These are phyloP conservation scores for Neurospora sp. DNA, from an alignment of 495 filamentous ascomycete species.

Conservation along the genomic window DNA sequence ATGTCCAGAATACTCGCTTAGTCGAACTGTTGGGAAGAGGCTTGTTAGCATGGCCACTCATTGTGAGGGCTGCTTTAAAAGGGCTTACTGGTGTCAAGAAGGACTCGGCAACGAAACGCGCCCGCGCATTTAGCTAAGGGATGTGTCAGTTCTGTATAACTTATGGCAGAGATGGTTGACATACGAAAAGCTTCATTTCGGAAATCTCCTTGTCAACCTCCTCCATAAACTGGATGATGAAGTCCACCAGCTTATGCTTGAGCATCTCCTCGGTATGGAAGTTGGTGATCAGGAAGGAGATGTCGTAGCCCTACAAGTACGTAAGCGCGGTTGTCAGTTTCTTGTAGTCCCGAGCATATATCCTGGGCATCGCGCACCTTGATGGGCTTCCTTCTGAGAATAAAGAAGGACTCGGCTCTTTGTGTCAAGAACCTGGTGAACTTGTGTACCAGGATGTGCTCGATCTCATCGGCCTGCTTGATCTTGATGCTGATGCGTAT, in stretches of 20 bases:
- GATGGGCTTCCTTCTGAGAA: conserved; percentile 86
- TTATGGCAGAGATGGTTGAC: not conserved
- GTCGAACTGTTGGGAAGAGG: conserved; percentile 15
- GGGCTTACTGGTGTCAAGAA: conserved; percentile 87
- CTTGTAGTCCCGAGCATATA: not conserved
- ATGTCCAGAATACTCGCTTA: conserved; percentile 5
- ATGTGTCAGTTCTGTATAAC: conserved; percentile 13
- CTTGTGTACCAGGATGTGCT: conserved; percentile 94
- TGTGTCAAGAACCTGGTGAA: conserved; percentile 95
- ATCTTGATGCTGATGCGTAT: conserved; percentile 91
- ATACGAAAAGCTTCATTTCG: conserved; percentile 98
- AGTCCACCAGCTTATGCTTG: conserved; percentile 97
- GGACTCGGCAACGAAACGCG: conserved; percentile 95
- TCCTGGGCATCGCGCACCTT: conserved; percentile 47
- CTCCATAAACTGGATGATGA: conserved; percentile 98
- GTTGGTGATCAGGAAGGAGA: conserved; percentile 97
- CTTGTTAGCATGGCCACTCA: not conserved
- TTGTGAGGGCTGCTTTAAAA: not conserved
- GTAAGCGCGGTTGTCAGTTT: conserved; percentile 1
- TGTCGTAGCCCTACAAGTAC: conserved; percentile 78
- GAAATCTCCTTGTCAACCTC: conserved; percentile 99
- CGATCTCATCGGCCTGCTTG: conserved; percentile 98
- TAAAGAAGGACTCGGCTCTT: conserved; percentile 95
- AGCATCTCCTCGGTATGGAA: conserved; percentile 97
- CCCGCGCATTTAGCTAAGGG: conserved; percentile 81